Percentiles rank a stretch among this genome's conserved stretches.
phyloP scores from a whole-genome alignment of 805 yeast genomes.

The Lipomyces oligophaga region DNA sequence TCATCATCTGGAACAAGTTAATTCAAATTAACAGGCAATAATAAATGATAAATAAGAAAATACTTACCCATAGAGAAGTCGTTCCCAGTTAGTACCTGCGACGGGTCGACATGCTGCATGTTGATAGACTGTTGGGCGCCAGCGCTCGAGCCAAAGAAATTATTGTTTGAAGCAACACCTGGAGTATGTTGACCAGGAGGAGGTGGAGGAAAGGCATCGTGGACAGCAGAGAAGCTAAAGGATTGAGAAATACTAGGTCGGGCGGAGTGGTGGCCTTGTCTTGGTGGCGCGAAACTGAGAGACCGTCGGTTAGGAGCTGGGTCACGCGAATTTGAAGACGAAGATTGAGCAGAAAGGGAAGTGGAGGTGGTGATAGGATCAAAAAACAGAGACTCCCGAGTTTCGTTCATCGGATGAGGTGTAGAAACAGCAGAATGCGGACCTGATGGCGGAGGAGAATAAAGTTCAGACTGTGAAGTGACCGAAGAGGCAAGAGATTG shows the following conservation, averaged over 20 bases:
- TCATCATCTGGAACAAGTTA: slow-evolving; percentile 18
- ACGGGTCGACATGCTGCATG: slow-evolving; percentile 25
- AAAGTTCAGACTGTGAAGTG: slow-evolving; percentile 27
- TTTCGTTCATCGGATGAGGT: slow-evolving; percentile 28
- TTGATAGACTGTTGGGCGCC: slow-evolving; percentile 5
- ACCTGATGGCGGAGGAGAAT: slow-evolving; percentile 31
- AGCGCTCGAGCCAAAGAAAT: slow-evolving; percentile 1
- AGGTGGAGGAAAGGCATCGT: slow-evolving; percentile 24
- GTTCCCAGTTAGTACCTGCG: slow-evolving; percentile 16
- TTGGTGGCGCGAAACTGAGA: slow-evolving; percentile 11
- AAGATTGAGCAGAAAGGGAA: no score
- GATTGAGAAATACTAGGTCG: slow-evolving; percentile 24
- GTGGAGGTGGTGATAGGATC: slow-evolving; percentile 24
- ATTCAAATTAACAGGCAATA: not conserved
- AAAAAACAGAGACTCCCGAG: slow-evolving; percentile 31
- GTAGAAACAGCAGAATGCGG: slow-evolving; percentile 30
- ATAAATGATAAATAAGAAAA: not conserved
- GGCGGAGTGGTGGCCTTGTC: slow-evolving; percentile 1
- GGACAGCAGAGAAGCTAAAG: slow-evolving; percentile 12
- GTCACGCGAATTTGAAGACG: no score
- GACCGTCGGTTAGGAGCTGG: slow-evolving; percentile 27
- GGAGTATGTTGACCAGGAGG: slow-evolving; percentile 24
- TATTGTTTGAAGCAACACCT: slow-evolving; percentile 13
- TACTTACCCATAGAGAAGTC: slow-evolving; percentile 14
- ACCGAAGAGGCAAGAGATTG: slow-evolving; percentile 27